Evolutionary conservation across 2,329 filamentous ascomycete genomes (phyloP).

Genomic region (Penicillium janthinellum): DNA sequence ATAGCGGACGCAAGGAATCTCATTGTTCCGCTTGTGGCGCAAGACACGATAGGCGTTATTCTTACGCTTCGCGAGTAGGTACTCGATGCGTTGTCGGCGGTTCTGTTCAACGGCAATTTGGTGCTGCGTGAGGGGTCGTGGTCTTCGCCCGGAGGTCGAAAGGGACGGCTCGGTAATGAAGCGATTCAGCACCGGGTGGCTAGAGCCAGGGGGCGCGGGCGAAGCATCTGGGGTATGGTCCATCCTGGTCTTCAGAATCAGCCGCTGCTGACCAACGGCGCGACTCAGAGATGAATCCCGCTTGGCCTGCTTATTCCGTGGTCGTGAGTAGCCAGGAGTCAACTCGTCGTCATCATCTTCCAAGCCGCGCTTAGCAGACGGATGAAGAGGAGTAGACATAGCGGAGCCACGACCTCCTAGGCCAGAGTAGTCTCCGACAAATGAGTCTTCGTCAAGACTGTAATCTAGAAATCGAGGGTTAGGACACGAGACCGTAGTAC

Average conservation of each 20-base stretch:
- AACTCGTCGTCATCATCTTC: constrained; percentile 48
- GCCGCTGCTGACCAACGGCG: constrained; percentile 41
- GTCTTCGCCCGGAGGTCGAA: constrained; percentile 40
- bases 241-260: constrained; percentile 49
- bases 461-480: constrained; percentile 23
- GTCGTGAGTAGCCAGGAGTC: constrained; percentile 40
- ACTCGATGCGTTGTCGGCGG: constrained; percentile 51
- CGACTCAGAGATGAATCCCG: constrained; percentile 41
- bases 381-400: constrained; percentile 42
- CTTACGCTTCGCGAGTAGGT: constrained; percentile 48
- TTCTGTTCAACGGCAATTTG: constrained; percentile 54
- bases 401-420: constrained; percentile 33
- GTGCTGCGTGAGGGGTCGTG: constrained; percentile 52
- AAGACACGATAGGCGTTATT: constrained; percentile 41
- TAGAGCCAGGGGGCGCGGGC: constrained; percentile 47
- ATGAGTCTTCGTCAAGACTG: constrained; percentile 39
- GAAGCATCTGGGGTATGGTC: constrained; percentile 48
- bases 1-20: constrained; percentile 44
- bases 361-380: constrained; percentile 36
- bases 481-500: constrained; percentile 6
- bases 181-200: constrained; percentile 46
- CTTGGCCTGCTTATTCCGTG: constrained; percentile 44
- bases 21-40: constrained; percentile 41
- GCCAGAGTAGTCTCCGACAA: constrained; percentile 33
- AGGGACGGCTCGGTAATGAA: constrained; percentile 40